Evolutionary conservation across 2,329 filamentous ascomycete genomes (phyloP).

Genomic region (Neurospora sp.): DNA sequence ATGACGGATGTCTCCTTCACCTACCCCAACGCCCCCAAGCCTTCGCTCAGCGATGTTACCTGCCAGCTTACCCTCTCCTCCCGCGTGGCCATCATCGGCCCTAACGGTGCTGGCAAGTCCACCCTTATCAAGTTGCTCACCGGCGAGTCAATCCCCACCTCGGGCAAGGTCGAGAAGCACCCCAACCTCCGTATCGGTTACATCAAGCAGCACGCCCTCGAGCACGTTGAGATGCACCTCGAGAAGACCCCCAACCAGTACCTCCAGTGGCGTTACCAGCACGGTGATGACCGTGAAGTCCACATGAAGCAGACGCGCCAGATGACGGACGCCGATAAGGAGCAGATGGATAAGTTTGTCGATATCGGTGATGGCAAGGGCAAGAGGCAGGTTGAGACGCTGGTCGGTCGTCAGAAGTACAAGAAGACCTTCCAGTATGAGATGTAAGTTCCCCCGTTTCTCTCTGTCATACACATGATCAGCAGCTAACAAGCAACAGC

Average conservation of each 20-base stretch:
- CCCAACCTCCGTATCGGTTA: constrained; percentile 98
- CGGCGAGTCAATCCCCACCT: constrained; percentile 75
- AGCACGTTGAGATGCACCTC: constrained; percentile 98
- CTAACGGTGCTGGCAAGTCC: constrained; percentile 96
- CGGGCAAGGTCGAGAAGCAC: constrained; percentile 91
- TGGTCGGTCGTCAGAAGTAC: constrained; percentile 95
- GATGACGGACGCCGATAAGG: constrained; percentile 72
- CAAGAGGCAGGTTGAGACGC: constrained; percentile 65
- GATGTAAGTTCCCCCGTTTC: constrained; percentile 45
- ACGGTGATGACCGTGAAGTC: constrained; percentile 94
- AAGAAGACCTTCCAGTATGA: constrained; percentile 99
- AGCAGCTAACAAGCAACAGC: constrained; percentile 29
- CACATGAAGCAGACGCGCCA: constrained; percentile 95
- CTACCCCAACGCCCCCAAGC: constrained; percentile 84
- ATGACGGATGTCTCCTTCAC: constrained; percentile 88
- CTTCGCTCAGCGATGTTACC: constrained; percentile 79
- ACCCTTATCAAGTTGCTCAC: constrained; percentile 97
- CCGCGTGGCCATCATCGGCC: constrained; percentile 89
- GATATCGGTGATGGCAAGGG: constrained; percentile 78
- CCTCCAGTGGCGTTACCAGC: constrained; percentile 94
- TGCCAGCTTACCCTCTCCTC: constrained; percentile 83
- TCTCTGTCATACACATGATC: not conserved
- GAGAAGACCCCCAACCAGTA: constrained; percentile 99
- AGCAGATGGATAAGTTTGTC: constrained; percentile 84
- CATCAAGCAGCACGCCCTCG: constrained; percentile 97